Evolutionary conservation across 495 filamentous ascomycete genomes (phyloP).

Genomic region (Talaromyces adpressus): DNA sequence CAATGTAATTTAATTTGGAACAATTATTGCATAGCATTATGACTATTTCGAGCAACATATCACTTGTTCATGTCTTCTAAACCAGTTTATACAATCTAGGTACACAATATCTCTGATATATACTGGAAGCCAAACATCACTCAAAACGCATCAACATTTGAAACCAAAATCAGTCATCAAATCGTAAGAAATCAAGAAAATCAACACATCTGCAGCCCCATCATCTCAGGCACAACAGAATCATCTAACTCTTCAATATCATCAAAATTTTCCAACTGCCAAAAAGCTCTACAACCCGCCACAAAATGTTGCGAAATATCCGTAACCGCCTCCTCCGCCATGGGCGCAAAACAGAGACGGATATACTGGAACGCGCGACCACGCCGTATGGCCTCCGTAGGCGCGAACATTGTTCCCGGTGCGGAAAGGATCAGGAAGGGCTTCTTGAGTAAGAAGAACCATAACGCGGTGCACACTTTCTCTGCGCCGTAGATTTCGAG

Average conservation of each 20-base stretch:
- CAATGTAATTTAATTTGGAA: neutral
- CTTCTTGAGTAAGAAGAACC: conserved; percentile 62
- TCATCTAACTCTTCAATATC: conserved; percentile 52
- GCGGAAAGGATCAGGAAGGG: conserved; percentile 59
- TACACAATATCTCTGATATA: neutral
- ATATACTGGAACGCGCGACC: conserved; percentile 56
- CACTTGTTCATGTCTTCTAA: neutral
- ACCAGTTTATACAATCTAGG: neutral
- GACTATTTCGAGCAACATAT: neutral
- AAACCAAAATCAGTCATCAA: neutral
- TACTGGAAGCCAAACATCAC: neutral
- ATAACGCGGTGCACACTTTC: conserved; percentile 54
- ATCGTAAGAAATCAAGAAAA: neutral
- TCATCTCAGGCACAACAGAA: conserved; percentile 11
- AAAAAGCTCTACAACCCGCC: conserved; percentile 65
- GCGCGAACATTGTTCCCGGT: conserved; percentile 65
- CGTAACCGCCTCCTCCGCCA: conserved; percentile 59
- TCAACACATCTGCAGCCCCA: conserved; percentile 11
- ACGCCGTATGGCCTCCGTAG: conserved; percentile 40
- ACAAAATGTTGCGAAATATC: conserved; percentile 53
- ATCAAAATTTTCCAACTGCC: conserved; percentile 57
- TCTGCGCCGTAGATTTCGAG: conserved; percentile 32
- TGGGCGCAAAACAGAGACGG: conserved; percentile 82
- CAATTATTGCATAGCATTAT: neutral
- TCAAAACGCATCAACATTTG: neutral